Evolutionary conservation across 1,284 basidiomycete genomes (phyloP).

Genomic region (Sporisorium reilianum): DNA sequence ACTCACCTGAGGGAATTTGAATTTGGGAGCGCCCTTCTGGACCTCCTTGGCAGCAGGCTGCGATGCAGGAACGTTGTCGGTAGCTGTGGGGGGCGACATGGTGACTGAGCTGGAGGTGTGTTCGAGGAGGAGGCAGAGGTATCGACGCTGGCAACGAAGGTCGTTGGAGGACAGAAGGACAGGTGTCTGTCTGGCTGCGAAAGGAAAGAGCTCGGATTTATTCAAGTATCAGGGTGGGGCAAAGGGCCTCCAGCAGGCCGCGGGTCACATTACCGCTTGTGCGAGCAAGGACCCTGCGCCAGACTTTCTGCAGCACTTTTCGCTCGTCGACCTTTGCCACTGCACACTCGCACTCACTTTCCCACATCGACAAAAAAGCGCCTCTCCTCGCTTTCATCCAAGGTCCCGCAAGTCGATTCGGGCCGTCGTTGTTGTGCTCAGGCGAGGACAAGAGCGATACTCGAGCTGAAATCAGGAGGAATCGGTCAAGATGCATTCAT

Average conservation of each 20-base stretch:
- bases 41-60: conserved; percentile 50
- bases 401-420: too few relatives aligned
- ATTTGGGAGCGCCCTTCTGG: conserved; percentile 54
- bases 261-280: too few relatives aligned
- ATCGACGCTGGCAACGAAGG: background rate
- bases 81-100: conserved; percentile 51
- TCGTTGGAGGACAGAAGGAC: background rate
- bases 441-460: too few relatives aligned
- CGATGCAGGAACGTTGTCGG: conserved; percentile 43
- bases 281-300: background rate
- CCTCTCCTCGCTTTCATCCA: too few relatives aligned
- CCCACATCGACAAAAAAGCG: too few relatives aligned
- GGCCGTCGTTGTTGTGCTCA: too few relatives aligned
- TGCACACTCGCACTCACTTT: too few relatives aligned
- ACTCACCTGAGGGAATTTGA: conserved; percentile 51
- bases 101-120: background rate
- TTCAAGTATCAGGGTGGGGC: too few relatives aligned
- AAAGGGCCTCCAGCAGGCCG: too few relatives aligned
- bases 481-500: too few relatives aligned
- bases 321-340: too few relatives aligned
- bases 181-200: background rate
- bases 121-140: background rate
- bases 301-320: background rate
- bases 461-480: too few relatives aligned
- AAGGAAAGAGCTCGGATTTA: background rate